Percentiles rank a stretch among this genome's conserved stretches.
phyloP scores from a whole-genome alignment of 208 protist genomes.

The Leishmania arabica region DNA sequence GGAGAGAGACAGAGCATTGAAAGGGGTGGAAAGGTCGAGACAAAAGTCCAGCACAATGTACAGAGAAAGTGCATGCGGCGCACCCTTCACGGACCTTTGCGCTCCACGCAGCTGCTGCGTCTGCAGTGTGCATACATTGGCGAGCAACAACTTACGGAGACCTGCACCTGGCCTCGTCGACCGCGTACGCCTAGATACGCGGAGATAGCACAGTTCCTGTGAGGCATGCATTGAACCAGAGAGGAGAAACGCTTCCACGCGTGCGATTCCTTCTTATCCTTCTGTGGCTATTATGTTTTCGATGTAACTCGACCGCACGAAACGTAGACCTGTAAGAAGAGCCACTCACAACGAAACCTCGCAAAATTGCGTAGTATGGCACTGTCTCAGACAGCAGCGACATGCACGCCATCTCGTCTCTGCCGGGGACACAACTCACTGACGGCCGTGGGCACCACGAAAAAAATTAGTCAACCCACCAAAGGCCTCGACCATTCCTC shows the following conservation, averaged over 20 bases:
- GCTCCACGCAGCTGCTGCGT: neutral
- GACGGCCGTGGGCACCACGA: neutral
- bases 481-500: neutral
- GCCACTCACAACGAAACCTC: too few species aligned
- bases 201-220: neutral
- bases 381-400: neutral
- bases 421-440: neutral
- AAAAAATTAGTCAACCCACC: neutral
- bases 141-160: neutral
- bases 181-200: neutral
- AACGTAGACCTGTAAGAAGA: neutral
- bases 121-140: neutral
- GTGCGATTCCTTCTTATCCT: too few species aligned
- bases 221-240: neutral
- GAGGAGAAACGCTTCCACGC: neutral
- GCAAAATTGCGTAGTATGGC: neutral
- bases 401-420: neutral
- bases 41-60: neutral
- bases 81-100: neutral
- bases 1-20: neutral
- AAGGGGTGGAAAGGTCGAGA: neutral
- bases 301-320: neutral
- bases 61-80: neutral
- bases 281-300: neutral
- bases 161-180: neutral